Percentiles rank a stretch among this genome's conserved stretches.
Conservation (phyloP, 2,329 filamentous ascomycete genomes). For the Diaporthe helianthi region DNA sequence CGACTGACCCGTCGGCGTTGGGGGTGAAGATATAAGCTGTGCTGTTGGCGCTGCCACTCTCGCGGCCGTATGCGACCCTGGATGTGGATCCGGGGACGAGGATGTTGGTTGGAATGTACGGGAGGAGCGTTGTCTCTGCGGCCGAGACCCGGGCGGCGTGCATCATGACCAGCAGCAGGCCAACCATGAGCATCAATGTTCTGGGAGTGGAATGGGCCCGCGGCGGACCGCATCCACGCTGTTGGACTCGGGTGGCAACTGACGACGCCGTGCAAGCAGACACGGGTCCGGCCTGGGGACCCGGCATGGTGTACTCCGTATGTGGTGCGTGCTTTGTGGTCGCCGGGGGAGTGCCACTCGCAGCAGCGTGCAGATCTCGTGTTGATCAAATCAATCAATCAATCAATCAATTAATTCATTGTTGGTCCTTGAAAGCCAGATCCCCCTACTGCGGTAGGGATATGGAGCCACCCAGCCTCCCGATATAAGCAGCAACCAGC, state of each 20-base stretch:
- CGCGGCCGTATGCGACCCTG: slow-evolving; percentile 43
- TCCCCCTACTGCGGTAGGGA: slow-evolving; percentile 11
- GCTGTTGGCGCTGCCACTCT: slow-evolving; percentile 45
- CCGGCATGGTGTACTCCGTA: neutral
- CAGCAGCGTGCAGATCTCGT: slow-evolving; percentile 26
- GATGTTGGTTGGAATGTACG: slow-evolving; percentile 80
- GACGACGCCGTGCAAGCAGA: slow-evolving; percentile 14
- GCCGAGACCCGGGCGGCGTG: slow-evolving; percentile 30
- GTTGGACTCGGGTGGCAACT: slow-evolving; percentile 19
- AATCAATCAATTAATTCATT: no score
- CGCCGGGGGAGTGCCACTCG: slow-evolving; percentile 17
- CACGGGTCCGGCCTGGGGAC: slow-evolving; percentile 9
- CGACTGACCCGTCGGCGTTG: slow-evolving; percentile 47
- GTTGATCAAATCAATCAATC: slow-evolving; percentile 14
- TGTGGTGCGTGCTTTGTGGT: slow-evolving; percentile 12
- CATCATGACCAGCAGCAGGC: slow-evolving; percentile 29
- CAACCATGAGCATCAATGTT: slow-evolving; percentile 18
- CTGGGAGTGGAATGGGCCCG: slow-evolving; percentile 1
- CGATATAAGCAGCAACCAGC: slow-evolving; percentile 11
- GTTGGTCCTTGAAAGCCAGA: neutral
- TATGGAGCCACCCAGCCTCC: slow-evolving; percentile 26
- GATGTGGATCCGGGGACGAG: slow-evolving; percentile 60
- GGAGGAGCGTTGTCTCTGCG: slow-evolving; percentile 59
- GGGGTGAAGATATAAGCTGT: slow-evolving; percentile 76
- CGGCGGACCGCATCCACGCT: slow-evolving; percentile 1